These are phyloP conservation scores for Xylariaceae sp. DNA, from an alignment of 2,329 filamentous ascomycete species.

Conservation along the genomic window DNA sequence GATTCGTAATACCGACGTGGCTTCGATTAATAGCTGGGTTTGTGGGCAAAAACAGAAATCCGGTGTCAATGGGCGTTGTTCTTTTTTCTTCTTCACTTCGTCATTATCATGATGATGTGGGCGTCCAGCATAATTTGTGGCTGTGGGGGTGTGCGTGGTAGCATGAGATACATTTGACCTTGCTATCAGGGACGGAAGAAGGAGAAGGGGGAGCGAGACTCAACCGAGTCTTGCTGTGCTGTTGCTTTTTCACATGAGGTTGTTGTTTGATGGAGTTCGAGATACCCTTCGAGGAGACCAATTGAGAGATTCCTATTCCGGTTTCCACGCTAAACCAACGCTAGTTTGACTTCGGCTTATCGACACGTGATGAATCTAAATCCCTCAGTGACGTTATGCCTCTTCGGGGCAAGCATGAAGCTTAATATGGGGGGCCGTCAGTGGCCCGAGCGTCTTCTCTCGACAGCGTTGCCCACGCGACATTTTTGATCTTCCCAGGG, in stretches of 20 bases:
- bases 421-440: not conserved
- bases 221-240: not conserved
- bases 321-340: slow-evolving; percentile 12
- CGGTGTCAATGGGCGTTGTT: not conserved
- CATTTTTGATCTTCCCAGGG: not conserved
- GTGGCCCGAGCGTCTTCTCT: slow-evolving; percentile 2
- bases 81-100: not conserved
- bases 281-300: slow-evolving; percentile 26
- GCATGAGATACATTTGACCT: not conserved
- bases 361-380: slow-evolving; percentile 6
- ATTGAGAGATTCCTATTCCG: slow-evolving; percentile 11
- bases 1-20: not conserved
- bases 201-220: too few species aligned
- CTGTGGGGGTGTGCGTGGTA: not conserved
- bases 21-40: not conserved
- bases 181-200: not conserved
- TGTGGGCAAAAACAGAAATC: too few species aligned
- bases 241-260: slow-evolving; percentile 1
- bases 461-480: too few species aligned
- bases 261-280: slow-evolving; percentile 25
- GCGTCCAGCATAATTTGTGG: not conserved
- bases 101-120: not conserved
- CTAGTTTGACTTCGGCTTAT: slow-evolving; percentile 4
- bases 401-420: not conserved
- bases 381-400: not conserved